Evolutionary conservation across 208 protist genomes (phyloP).

Genomic region (Leishmania turanica): DNA sequence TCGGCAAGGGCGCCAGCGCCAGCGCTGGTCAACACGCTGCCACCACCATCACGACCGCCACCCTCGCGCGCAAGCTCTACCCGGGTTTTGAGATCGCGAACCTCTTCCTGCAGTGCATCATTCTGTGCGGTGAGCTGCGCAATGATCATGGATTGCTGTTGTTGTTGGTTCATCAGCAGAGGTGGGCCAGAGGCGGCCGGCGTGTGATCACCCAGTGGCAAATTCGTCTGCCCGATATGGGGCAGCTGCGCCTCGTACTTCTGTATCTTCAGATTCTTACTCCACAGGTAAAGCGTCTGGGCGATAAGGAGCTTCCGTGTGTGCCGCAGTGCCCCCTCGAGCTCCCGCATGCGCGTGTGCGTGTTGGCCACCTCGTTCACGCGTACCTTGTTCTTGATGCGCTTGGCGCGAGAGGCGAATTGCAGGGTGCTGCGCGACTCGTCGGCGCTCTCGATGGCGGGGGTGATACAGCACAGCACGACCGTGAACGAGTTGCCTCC

Average conservation of each 20-base stretch:
- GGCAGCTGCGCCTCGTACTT: conserved; percentile 32
- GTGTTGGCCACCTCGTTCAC: conserved; percentile 69
- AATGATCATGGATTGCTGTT: conserved; percentile 63
- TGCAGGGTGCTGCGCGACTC: conserved; percentile 85
- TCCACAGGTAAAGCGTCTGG: conserved; percentile 79
- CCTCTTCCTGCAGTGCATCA: conserved; percentile 45
- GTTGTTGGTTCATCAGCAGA: conserved; percentile 23
- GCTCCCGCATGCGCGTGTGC: conserved; percentile 48
- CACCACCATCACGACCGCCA: background rate
- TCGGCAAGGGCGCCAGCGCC: conserved; percentile 14
- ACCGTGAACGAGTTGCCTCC: conserved; percentile 96
- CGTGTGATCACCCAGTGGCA: background rate
- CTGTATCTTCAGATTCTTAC: conserved; percentile 50
- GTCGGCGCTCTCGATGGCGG: conserved; percentile 56
- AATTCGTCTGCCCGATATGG: background rate
- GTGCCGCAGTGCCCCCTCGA: conserved; percentile 48
- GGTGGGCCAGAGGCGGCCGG: background rate
- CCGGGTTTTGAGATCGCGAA: conserved; percentile 19
- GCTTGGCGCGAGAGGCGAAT: conserved; percentile 73
- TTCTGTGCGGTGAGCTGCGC: conserved; percentile 61
- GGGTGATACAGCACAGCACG: conserved; percentile 81
- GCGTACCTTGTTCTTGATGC: conserved; percentile 62
- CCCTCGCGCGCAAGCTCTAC: conserved; percentile 28
- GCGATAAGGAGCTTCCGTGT: conserved; percentile 48
- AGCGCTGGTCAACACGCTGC: background rate